Conservation (phyloP, 177 flowering plant species). For the Tripterygium wilfordii region DNA sequence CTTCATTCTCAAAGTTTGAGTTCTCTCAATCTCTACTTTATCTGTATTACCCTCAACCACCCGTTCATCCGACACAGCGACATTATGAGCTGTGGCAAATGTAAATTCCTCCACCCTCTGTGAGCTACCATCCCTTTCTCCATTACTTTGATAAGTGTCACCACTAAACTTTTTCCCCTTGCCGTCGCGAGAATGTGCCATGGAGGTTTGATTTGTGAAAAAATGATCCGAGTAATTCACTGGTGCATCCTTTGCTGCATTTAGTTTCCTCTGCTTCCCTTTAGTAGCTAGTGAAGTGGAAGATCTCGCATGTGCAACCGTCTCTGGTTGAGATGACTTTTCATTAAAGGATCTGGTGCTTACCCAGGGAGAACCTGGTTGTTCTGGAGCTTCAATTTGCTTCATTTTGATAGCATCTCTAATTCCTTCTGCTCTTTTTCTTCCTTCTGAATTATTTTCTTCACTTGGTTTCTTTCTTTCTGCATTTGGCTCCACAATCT, state of each 20-base stretch:
- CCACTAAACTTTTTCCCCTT: slow-evolving; percentile 20
- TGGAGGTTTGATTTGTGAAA: slow-evolving; percentile 19
- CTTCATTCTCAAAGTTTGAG: slow-evolving; percentile 62
- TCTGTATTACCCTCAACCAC: slow-evolving; percentile 18
- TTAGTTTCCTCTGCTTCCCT: slow-evolving; percentile 12
- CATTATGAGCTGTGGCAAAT: slow-evolving; percentile 28
- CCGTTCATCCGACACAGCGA: slow-evolving; percentile 13
- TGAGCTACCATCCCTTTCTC: slow-evolving; percentile 21
- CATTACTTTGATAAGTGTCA: slow-evolving; percentile 16
- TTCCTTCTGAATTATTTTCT: slow-evolving; percentile 12
- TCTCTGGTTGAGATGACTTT: slow-evolving; percentile 18
- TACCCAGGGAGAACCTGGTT: slow-evolving; percentile 45
- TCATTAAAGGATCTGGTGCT: slow-evolving; percentile 26
- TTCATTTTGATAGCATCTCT: slow-evolving; percentile 13
- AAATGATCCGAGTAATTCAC: slow-evolving; percentile 16
- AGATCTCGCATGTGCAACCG: too few relatives aligned
- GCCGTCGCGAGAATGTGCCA: slow-evolving; percentile 20
- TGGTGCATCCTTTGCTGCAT: slow-evolving; percentile 13
- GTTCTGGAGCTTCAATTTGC: slow-evolving; percentile 20
- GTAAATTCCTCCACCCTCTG: slow-evolving; percentile 11
- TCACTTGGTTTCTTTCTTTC: slow-evolving; percentile 18
- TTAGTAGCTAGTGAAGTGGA: slow-evolving; percentile 8
- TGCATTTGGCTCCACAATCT: slow-evolving; percentile 9
- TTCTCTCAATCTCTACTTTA: slow-evolving; percentile 24
- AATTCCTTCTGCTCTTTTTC: slow-evolving; percentile 10